These are phyloP conservation scores for Mortierella sp. DNA, from an alignment of 371 early-diverging fungal species.

Conservation along the genomic window DNA sequence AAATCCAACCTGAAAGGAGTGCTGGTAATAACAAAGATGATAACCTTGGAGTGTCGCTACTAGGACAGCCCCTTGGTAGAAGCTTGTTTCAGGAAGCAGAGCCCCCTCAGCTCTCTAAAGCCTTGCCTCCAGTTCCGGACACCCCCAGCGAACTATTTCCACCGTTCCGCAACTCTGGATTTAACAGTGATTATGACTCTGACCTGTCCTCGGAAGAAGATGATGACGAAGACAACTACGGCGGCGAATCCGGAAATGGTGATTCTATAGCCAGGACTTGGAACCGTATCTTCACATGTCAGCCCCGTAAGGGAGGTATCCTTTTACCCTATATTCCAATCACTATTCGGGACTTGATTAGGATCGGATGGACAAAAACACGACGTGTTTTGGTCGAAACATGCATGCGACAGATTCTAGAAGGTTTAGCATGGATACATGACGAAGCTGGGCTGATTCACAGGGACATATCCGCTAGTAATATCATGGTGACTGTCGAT, in stretches of 20 bases:
- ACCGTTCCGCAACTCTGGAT: conserved; percentile 18
- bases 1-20: not conserved
- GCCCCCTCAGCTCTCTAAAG: not conserved
- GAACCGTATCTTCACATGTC: conserved; percentile 26
- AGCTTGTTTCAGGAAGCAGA: conserved; percentile 30
- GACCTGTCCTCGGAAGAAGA: conserved; percentile 3
- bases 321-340: conserved; percentile 33
- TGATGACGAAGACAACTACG: conserved; percentile 1
- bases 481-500: conserved; percentile 67
- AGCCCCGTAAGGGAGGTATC: conserved; percentile 41
- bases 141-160: conserved; percentile 5
- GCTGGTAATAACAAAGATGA: not conserved
- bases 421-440: conserved; percentile 46
- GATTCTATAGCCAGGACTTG: conserved; percentile 3
- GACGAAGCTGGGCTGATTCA: conserved; percentile 65
- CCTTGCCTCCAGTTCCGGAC: not conserved
- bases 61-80: conserved; percentile 20
- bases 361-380: conserved; percentile 38
- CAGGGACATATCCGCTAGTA: conserved; percentile 83
- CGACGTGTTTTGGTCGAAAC: conserved; percentile 28
- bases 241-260: not conserved
- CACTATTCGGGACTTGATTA: conserved; percentile 38
- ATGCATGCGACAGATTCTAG: conserved; percentile 50
- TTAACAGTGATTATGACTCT: conserved; percentile 21
- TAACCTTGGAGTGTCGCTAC: conserved; percentile 16